These are phyloP conservation scores for Populus hybrid DNA, from an alignment of 441 rosid genomes.

Conservation along the genomic window DNA sequence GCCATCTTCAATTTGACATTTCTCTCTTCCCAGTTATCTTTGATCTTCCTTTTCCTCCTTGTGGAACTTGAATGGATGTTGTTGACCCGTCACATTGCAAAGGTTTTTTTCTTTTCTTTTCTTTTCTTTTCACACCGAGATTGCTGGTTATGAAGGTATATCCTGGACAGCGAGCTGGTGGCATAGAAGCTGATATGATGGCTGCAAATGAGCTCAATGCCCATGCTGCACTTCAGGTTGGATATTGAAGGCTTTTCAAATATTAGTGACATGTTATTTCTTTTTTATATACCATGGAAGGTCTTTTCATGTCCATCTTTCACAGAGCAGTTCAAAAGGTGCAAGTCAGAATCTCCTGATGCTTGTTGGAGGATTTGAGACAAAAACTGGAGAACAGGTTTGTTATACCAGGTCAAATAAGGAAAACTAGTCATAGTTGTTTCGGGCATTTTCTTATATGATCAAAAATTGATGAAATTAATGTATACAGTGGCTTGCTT, in stretches of 20 bases:
- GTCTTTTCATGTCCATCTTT: constrained; percentile 11
- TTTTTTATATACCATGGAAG: neutral
- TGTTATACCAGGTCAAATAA: constrained; percentile 26
- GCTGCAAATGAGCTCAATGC: constrained; percentile 92
- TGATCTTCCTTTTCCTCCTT: neutral
- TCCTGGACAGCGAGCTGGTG: constrained; percentile 84
- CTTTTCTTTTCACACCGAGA: neutral
- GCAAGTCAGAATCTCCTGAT: constrained; percentile 57
- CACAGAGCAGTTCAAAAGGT: constrained; percentile 60
- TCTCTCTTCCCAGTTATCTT: neutral
- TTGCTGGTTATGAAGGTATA: constrained; percentile 59
- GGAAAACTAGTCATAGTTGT: neutral
- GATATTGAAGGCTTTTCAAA: constrained; percentile 7
- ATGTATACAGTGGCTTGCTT: constrained; percentile 82
- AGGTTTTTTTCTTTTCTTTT: too few species aligned
- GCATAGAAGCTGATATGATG: constrained; percentile 92
- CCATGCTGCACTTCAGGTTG: constrained; percentile 87
- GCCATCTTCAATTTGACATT: neutral
- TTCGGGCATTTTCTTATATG: constrained; percentile 18
- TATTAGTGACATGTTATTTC: neutral
- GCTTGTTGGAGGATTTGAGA: constrained; percentile 92
- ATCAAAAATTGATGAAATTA: constrained; percentile 21
- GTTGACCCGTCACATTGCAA: neutral
- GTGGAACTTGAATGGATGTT: neutral
- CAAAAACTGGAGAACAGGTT: constrained; percentile 89